Evolutionary conservation across 2,329 filamentous ascomycete genomes (phyloP), one percentile per base, ranked within the genome.

Genomic region (Aaosphaeria arxii): DNA sequence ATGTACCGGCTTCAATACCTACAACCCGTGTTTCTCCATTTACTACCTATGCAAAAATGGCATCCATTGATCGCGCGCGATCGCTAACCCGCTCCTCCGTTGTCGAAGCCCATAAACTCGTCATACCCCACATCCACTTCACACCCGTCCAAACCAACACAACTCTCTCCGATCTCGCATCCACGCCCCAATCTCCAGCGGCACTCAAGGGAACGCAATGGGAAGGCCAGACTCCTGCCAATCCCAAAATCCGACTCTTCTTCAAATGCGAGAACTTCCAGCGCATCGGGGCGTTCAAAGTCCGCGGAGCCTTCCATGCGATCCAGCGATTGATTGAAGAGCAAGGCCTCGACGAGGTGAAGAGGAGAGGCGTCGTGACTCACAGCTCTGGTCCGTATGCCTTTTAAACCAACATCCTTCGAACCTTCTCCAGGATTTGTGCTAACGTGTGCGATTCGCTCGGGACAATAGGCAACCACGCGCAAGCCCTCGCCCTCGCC

Each of bases 191-290:
- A 55, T 69, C 77, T 0, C 46, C 72, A 2, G 74, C 76, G 4
- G 76, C 79, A 4, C 74, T 87, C 0, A 61, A 69, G 40, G 80
- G 77, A 11, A 86, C 85, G 4, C 70, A 74, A 54, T 85, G 79
- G 74, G 76, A 80, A 57, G 80, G 78, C 5, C 73, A 77, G 36
- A 63, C 66, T n/a, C 79, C 85, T 0, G 82, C 87, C 1, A 74
- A 67, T 4, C 90, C 90, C 0, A 81, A 74, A 43, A 74, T 96
- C 36, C 78, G 83, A 9, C 77, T 97, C 45, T 94, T 89, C 76
- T 95, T 97, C 81, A 97, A 97, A 75, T 95, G 90, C 71, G 92
- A 97, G 77, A 96, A 96, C 70, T 76, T 89, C 49, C 94, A 97
- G 75, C 84, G 85, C 47, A 84, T 95, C 46, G 94, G 92, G 44